These are phyloP conservation scores for Penicillium lividum DNA, from an alignment of 495 filamentous ascomycete species.

Conservation along the genomic window DNA sequence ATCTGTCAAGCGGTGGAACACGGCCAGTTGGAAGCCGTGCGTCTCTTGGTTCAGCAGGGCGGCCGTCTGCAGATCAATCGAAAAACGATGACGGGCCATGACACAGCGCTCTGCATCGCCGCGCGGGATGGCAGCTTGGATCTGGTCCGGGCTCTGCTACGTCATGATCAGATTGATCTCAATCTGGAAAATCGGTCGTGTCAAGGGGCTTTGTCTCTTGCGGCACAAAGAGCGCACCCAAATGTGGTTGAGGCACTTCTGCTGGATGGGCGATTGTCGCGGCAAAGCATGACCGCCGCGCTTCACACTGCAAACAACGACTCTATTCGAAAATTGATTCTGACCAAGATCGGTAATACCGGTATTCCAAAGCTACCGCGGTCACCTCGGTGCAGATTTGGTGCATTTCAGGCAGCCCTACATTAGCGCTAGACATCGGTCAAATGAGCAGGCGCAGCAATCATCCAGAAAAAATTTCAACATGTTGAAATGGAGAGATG, in stretches of 20 bases:
- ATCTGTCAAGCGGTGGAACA: no score
- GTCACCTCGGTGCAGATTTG: background rate
- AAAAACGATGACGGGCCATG: no score
- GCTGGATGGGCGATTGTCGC: background rate
- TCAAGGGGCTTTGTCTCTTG: background rate
- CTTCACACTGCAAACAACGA: background rate
- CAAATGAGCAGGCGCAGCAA: background rate
- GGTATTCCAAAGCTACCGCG: background rate
- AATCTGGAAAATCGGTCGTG: slow-evolving; percentile 9
- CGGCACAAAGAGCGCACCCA: background rate
- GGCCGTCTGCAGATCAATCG: no score
- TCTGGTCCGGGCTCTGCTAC: slow-evolving; percentile 12
- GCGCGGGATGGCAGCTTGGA: slow-evolving; percentile 11
- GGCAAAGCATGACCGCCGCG: background rate
- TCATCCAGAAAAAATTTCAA: background rate
- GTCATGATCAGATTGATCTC: slow-evolving; percentile 9
- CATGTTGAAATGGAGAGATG: background rate
- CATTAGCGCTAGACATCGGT: background rate
- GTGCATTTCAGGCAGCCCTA: background rate
- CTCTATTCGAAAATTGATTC: background rate
- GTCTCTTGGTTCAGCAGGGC: no score
- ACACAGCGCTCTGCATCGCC: slow-evolving; percentile 6
- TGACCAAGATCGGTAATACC: background rate
- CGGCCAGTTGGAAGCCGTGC: no score
- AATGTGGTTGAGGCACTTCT: background rate